These are phyloP conservation scores for Chaetomidium leptoderma DNA, from an alignment of 495 filamentous ascomycete genomes.

Conservation along the genomic window DNA sequence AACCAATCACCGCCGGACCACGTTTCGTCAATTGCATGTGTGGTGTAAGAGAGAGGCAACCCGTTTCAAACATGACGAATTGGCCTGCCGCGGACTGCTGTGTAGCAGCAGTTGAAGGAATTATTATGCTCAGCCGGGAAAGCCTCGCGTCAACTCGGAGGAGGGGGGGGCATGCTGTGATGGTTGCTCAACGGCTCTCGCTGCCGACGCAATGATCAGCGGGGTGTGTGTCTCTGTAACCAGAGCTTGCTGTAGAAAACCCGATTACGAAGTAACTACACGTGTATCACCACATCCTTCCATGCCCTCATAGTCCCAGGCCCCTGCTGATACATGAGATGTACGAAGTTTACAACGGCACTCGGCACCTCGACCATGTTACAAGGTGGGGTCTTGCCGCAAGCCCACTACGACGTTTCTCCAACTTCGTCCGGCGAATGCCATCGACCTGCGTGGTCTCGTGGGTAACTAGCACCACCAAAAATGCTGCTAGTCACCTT, in stretches of 20 bases:
- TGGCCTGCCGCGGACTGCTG: slow-evolving; percentile 5
- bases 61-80: slow-evolving; percentile 14
- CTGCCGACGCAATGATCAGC: background rate
- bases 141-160: background rate
- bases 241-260: no score
- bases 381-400: background rate
- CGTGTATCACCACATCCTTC: background rate
- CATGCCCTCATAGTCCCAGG: background rate
- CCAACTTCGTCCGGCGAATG: slow-evolving; percentile 1
- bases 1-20: slow-evolving; percentile 25
- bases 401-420: background rate
- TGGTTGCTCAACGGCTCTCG: background rate
- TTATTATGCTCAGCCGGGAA: background rate
- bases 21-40: slow-evolving; percentile 17
- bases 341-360: background rate
- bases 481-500: background rate
- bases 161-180: background rate
- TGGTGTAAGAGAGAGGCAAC: slow-evolving; percentile 12
- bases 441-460: background rate
- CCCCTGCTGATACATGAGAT: background rate
- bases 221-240: no score
- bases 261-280: no score
- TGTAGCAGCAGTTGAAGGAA: background rate
- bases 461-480: slow-evolving; percentile 4
- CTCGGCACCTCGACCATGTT: slow-evolving; percentile 3